A percentile compares a stretch with the other conserved stretches of the same genome.
These are phyloP conservation scores for Mycena latifolia DNA, from an alignment of 768 basidiomycete genomes.

Conservation along the genomic window DNA sequence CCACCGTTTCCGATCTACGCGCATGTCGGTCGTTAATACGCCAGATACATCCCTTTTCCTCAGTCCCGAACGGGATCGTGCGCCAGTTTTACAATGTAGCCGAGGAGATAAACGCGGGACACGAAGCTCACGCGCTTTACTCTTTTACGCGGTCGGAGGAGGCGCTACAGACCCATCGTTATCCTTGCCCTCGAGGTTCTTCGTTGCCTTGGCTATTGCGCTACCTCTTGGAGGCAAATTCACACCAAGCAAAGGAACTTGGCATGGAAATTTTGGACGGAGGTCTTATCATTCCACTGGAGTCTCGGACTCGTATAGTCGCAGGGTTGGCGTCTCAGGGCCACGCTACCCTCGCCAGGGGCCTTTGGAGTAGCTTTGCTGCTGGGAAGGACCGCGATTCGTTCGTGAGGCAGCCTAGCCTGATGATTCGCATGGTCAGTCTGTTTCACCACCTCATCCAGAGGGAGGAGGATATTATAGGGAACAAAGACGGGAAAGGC, in stretches of 20 bases:
- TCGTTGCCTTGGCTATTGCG: slow-evolving; percentile 67
- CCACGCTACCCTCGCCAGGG: slow-evolving; percentile 60
- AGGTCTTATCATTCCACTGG: slow-evolving; percentile 54
- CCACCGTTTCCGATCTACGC: slow-evolving; percentile 50
- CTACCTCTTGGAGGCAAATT: slow-evolving; percentile 55
- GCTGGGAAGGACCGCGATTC: slow-evolving; percentile 52
- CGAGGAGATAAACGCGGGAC: slow-evolving; percentile 38
- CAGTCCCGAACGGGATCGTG: slow-evolving; percentile 58
- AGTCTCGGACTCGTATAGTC: slow-evolving; percentile 65
- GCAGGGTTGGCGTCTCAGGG: slow-evolving; percentile 58
- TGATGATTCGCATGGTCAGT: slow-evolving; percentile 65
- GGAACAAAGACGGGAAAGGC: slow-evolving; percentile 1
- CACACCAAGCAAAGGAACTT: slow-evolving; percentile 62
- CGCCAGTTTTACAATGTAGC: slow-evolving; percentile 62
- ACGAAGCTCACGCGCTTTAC: slow-evolving; percentile 62
- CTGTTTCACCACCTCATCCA: slow-evolving; percentile 51
- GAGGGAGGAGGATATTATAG: slow-evolving; percentile 35
- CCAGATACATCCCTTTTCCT: slow-evolving; percentile 47
- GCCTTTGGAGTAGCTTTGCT: slow-evolving; percentile 70
- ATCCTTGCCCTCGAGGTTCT: slow-evolving; percentile 63
- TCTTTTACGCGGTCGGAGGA: slow-evolving; percentile 52
- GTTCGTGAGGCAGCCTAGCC: slow-evolving; percentile 58
- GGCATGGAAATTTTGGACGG: slow-evolving; percentile 61
- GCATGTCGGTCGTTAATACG: slow-evolving; percentile 57
- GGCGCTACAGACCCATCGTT: slow-evolving; percentile 49